Percentiles rank a stretch among this genome's conserved stretches.
Evolutionary conservation across 2,329 filamentous ascomycete genomes (phyloP).

Genomic region (Ascochyta viciae-villosae): DNA sequence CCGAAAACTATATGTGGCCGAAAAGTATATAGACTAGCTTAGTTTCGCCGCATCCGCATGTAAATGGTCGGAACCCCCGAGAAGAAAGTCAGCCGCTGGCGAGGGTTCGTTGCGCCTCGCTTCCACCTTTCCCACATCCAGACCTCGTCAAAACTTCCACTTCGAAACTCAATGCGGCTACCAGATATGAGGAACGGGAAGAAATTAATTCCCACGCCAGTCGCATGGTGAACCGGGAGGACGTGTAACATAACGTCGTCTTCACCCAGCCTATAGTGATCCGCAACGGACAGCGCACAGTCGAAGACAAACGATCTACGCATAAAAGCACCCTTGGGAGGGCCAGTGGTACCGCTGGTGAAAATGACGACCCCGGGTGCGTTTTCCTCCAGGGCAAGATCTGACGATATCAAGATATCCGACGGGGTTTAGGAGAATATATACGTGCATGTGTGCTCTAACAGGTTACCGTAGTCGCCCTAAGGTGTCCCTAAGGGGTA

Average conservation of each 20-base stretch:
- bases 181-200: constrained; percentile 46
- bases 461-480: too few relatives aligned
- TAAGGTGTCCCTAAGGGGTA: too few relatives aligned
- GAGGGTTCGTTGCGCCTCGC: constrained; percentile 32
- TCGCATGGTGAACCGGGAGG: constrained; percentile 47
- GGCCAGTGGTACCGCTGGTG: constrained; percentile 57
- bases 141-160: constrained; percentile 44
- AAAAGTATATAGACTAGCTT: too few relatives aligned
- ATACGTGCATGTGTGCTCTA: too few relatives aligned
- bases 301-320: constrained; percentile 51
- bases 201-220: constrained; percentile 47
- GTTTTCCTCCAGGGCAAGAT: constrained; percentile 51
- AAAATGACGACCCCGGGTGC: constrained; percentile 54
- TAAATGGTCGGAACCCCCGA: constrained; percentile 49
- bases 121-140: constrained; percentile 48
- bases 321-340: constrained; percentile 56
- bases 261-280: constrained; percentile 42
- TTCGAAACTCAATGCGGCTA: constrained; percentile 45
- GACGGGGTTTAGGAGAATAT: too few relatives aligned
- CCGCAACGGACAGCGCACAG: constrained; percentile 40
- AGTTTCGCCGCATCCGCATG: constrained; percentile 46
- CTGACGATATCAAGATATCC: constrained; percentile 52
- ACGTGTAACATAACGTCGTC: constrained; percentile 46
- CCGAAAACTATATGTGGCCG: too few relatives aligned
- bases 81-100: constrained; percentile 42